These are phyloP conservation scores for Sarcocystis neurona DNA, from an alignment of 169 alveolate genomes.

Conservation along the genomic window DNA sequence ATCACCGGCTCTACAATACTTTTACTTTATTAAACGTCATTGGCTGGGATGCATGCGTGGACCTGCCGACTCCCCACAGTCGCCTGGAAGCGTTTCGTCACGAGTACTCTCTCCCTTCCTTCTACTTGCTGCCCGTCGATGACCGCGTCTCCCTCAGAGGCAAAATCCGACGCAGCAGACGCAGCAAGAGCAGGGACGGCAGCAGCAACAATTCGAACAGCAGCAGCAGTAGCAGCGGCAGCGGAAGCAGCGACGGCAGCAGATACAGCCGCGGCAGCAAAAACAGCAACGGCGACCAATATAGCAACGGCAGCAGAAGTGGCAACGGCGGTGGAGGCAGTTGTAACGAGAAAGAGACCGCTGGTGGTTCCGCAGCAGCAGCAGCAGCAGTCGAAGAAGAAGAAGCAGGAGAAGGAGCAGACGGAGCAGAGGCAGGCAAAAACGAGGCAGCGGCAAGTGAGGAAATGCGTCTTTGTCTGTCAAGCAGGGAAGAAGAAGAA, in stretches of 20 bases:
- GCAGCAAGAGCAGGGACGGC: not conserved
- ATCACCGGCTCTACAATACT: conserved; percentile 35
- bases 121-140: conserved; percentile 18
- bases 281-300: too few species aligned
- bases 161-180: not conserved
- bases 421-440: too few species aligned
- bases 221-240: not conserved
- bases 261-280: not conserved
- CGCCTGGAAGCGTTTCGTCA: conserved; percentile 45
- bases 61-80: conserved; percentile 30
- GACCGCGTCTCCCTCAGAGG: conserved; percentile 24
- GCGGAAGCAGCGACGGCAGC: not conserved
- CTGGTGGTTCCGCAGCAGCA: too few species aligned
- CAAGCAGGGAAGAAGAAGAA: too few species aligned
- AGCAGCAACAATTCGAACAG: too few species aligned
- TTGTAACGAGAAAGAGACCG: too few species aligned
- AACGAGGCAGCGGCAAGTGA: too few species aligned
- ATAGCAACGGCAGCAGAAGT: too few species aligned
- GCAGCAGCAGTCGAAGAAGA: too few species aligned
- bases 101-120: not conserved
- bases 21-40: conserved; percentile 15
- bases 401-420: too few species aligned
- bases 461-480: too few species aligned
- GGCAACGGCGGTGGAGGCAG: too few species aligned
- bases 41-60: conserved; percentile 45